Evolutionary conservation across 2,329 filamentous ascomycete species (phyloP).

Genomic region (Xylariaceae sp.): DNA sequence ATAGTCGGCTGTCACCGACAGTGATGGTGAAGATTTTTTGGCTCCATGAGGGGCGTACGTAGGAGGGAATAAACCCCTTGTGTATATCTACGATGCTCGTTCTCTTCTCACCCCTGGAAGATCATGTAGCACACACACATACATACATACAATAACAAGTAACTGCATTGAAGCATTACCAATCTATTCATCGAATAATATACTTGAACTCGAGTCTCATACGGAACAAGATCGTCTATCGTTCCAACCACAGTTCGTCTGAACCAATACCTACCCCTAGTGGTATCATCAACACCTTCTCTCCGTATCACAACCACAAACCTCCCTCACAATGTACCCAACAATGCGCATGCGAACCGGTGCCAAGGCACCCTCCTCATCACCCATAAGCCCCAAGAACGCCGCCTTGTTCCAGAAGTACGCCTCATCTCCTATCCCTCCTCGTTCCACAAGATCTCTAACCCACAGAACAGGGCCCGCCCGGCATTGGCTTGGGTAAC

Average conservation of each 20-base stretch:
- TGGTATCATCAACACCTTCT: neutral
- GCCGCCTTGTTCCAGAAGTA: constrained; percentile 22
- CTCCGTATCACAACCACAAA: neutral
- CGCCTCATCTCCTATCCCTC: neutral
- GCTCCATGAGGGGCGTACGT: neutral
- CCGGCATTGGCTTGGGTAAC: constrained; percentile 15
- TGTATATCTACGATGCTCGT: constrained; percentile 11
- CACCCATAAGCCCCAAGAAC: constrained; percentile 15
- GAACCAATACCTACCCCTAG: no score
- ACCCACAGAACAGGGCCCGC: constrained; percentile 1
- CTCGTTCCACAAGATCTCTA: neutral
- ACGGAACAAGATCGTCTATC: neutral
- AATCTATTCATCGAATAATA: no score
- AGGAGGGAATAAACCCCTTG: neutral
- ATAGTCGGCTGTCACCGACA: neutral
- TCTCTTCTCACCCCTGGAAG: neutral
- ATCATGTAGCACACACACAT: neutral
- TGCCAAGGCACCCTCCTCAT: constrained; percentile 12
- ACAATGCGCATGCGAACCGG: constrained; percentile 22
- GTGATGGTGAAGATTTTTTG: neutral
- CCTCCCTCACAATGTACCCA: constrained; percentile 12
- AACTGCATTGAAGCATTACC: no score
- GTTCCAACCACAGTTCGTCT: no score
- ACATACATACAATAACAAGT: no score
- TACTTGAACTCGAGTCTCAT: neutral